Evolutionary conservation across 805 yeast genomes (phyloP), one percentile per base, ranked within the genome.

Genomic region (Suhomyces prunicola): DNA sequence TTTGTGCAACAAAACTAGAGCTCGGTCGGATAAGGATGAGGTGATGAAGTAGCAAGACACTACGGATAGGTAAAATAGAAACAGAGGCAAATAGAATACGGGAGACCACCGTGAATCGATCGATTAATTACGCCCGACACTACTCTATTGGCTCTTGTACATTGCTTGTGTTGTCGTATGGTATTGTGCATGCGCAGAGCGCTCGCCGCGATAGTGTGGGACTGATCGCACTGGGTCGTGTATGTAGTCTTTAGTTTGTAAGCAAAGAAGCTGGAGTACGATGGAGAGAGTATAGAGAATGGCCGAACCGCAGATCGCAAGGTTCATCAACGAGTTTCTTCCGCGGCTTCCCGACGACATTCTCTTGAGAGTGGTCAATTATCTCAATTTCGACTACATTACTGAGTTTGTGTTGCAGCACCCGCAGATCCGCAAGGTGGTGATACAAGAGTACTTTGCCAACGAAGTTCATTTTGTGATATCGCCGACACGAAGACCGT

Each of bases 381-480:
- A 53, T 12, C 53, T 70, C 12, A 62, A 68, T 7, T 50, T 54
- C 6, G 64, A 59, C 13, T 58, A 64, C 52, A 47, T 67, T 9
- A 51, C 55, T 15, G 71, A 69, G 23, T 60, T 68, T 47, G 56
- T 69, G 23, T 54, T 70, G 26, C 52, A 60, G 48, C 54, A 51
- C 42, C 41, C 27, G 15, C 35, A 19, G 17, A 52, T 71, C 5
- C 60, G 73, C 44, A 47, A 50, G 3, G 47, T 65, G 23, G 58
- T 73, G 29, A 57, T 68, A 13, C 60, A 64, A 5, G 60, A 60
- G 15, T 69, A 60, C 56, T 73, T 61, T 58, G 35, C 58, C 48
- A 61, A 63, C 44, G 76, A 73, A 40, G 24, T 73, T 6, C 76
- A 72, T 50, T 66, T 72, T 26, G 57, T 70, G 2, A 56, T 73